These are phyloP conservation scores for Solanum acaule DNA, from an alignment of 257 asterid genomes.

Conservation along the genomic window DNA sequence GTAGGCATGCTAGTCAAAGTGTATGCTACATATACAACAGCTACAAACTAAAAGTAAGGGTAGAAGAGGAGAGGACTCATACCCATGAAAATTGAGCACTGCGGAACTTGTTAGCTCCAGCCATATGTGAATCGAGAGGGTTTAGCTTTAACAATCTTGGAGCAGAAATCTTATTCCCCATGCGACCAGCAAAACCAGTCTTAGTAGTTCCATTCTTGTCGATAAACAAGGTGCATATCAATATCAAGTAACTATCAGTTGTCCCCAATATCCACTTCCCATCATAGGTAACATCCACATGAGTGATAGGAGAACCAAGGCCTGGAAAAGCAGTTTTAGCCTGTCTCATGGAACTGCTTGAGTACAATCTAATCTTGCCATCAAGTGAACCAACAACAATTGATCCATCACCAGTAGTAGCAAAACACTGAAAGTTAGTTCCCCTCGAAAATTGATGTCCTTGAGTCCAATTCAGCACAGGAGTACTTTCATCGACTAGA, in stretches of 20 bases:
- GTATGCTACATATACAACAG: not conserved
- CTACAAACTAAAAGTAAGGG: not conserved
- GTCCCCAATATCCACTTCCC: slow-evolving; percentile 98
- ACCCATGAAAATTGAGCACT: slow-evolving; percentile 98
- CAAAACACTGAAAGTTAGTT: slow-evolving; percentile 93
- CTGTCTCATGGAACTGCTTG: slow-evolving; percentile 79
- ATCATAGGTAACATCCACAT: slow-evolving; percentile 91
- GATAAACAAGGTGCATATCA: slow-evolving; percentile 67
- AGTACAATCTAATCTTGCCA: slow-evolving; percentile 93
- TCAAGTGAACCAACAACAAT: slow-evolving; percentile 93
- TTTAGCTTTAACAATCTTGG: slow-evolving; percentile 82
- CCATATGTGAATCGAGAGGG: slow-evolving; percentile 79
- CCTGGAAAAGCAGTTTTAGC: slow-evolving; percentile 98
- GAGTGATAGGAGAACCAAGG: slow-evolving; percentile 89
- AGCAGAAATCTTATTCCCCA: slow-evolving; percentile 79
- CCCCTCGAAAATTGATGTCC: slow-evolving; percentile 98
- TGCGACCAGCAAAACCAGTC: slow-evolving; percentile 88
- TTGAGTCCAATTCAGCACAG: slow-evolving; percentile 94
- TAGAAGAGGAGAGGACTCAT: slow-evolving; percentile 25
- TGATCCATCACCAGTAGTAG: slow-evolving; percentile 97
- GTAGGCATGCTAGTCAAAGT: not conserved
- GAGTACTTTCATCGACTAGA: slow-evolving; percentile 60
- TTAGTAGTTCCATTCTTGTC: slow-evolving; percentile 81
- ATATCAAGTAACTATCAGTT: slow-evolving; percentile 72
- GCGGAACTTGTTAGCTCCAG: slow-evolving; percentile 79